Evolutionary conservation across 441 rosid genomes (phyloP), one percentile per base, ranked within the genome.

Genomic region (Gossypium davidsonii): DNA sequence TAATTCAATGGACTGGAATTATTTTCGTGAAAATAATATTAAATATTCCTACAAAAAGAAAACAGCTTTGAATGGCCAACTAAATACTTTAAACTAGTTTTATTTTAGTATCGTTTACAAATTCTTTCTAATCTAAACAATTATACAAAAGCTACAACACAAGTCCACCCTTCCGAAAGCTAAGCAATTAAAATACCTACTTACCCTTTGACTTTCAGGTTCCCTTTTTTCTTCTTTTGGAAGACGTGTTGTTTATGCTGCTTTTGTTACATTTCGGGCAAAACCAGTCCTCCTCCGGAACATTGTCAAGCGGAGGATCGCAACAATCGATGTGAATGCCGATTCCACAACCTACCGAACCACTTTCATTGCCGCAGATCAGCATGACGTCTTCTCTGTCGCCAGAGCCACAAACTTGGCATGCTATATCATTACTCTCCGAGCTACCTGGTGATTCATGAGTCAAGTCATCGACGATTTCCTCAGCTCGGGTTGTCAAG

Each of bases 221-320:
- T 42, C 61, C 77, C 48, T 75, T 80, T 64, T 78, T 81, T 65
- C 73, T 77, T 62, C 74, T 77, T 57, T 74, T 71, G 6, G 74
- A 12, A 23, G 79, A 20, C 14, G 49, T 37, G 10, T 51, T 71
- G 64, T 68, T 78, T 23, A 39, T 64, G 31, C 56, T 69, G 52
- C 57, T 77, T 20, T 46, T 57, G 2, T 71, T 68, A 51, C 94
- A 88, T 12, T 70, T 74, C 1, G 86, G 73, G 73, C 97, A 91
- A 74, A 91, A 84, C 93, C 97, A 91, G 76, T 91, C 93, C 60
- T 84, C 90, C 34, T 84, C 83, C 0, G 93, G 97, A 70, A 90
- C 79, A 66, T 49, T 72, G 70, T 76, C 74, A 9, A 86, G 85
- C 7, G 90, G 90, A 73, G 95, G 97, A 75, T 88, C 82, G 42